Base-by-base conservation (phyloP, 805 yeast species). In the Ogataea populi-albae region DNA sequence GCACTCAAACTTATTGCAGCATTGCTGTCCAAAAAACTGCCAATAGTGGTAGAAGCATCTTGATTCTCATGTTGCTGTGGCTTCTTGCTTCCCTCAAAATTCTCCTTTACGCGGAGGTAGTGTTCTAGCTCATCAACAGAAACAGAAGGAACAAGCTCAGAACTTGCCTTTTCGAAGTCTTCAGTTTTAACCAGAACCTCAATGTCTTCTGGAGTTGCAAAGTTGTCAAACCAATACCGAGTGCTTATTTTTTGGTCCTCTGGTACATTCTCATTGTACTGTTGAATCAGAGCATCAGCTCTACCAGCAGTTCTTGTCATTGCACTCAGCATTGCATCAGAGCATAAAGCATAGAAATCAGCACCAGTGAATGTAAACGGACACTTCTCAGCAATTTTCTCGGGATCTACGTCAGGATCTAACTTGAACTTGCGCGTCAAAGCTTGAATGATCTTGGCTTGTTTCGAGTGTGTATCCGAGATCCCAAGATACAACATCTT, bases 331-430 rank as follows among this genome's bases (percentile, higher is more conserved):
- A 91, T 87, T 0, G 98, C 86, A 61, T 93, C 98, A 0, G 95
- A 84, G 55, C 97, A 87, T 40, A 93, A 65, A 0, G 98, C 98
- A 61, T 93, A 93, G 62, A 93, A 91, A 59, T 93, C 98, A 4
- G 98, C 98, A 46, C 98, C 98, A 0, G 98, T 91, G 55, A 79
- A 89, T n/a, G 86, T 87, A 55, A 79, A 87, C 0, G 95, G 85
- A 62, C 97, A 88, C 5, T 63, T 59, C 12, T 71, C 69, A 0
- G 95, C 91, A 17, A 93, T 62, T 5, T 54, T 51, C 3, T 53
- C 49, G 38, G 89, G 62, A 38, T 81, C 71, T 3, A 89, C 86
- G 16, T 75, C 71, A 2, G 69, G 65, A 37, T 69, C 74, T 9
- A 91, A 57, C 33, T 66, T 68, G 59, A 85, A 86, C 60, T 91